Evolutionary conservation across 169 alveolate species (phyloP), one percentile per base, ranked within the genome.

Genomic region (Plasmodium sp.): DNA sequence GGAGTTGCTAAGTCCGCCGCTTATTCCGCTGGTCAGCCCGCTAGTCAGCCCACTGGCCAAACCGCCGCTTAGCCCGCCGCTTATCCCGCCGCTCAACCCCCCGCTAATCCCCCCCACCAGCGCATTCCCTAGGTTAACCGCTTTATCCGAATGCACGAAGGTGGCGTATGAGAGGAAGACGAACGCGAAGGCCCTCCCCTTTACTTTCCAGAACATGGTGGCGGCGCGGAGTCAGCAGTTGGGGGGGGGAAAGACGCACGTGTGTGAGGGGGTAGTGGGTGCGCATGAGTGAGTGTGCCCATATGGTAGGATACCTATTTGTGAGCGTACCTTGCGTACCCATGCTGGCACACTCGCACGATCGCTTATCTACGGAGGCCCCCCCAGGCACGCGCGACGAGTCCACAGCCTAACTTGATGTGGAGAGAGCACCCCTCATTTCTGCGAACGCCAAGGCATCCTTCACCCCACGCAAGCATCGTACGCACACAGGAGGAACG

Each of bases 131-230:
- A 81, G 10, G 41, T 54, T 81, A 51, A 33, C 79, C 7, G 75
- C 4, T 36, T 90, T 90, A 10, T 90, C 45, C 12, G 83, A 80
- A 80, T 80, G 43, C 4, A 67, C 83, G 22, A 80, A 16, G 22
- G 5, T 41, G 34, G 36, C 31, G 51, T 74, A 79, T 41, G 43
- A 62, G 45, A 39, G 82, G 27, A 41, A 18, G 48, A 5, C 36
- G 77, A 85, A 80, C 10, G 72, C 5, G n/a, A 79, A 18, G 31
- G 12, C 51, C 51, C 33, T 80, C 51, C 39, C 62, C 82, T 79
- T 90, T 31, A 80, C 41, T 36, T 36, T 9, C 41, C 62, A 67
- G 72, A 58, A 43, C 94, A 90, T 90, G 31, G 91, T 86, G 22
- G 5, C 10, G 72, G 5, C 54, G 83, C n/a, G 79, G 77, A 43